Evolutionary conservation across 352 stramenopile species (phyloP).

Genomic region (Phytophthora fragariae): DNA sequence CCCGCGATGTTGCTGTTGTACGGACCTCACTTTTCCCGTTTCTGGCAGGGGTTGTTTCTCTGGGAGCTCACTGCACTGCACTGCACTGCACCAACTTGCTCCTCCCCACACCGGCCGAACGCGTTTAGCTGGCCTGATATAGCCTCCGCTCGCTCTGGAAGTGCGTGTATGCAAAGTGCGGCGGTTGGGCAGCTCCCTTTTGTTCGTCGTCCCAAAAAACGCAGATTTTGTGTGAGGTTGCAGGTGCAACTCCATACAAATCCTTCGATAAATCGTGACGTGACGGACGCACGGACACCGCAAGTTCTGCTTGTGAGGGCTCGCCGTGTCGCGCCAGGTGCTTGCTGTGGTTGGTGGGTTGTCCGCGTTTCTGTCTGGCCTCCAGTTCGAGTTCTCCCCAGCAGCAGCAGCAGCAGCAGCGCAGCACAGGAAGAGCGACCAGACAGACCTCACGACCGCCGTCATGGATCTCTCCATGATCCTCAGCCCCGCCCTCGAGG

Average conservation of each 20-base stretch:
- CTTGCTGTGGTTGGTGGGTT: constrained; percentile 46
- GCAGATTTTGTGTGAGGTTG: constrained; percentile 31
- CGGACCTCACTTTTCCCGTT: constrained; percentile 24
- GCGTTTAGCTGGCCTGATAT: background rate
- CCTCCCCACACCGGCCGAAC: background rate
- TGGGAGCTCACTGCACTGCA: constrained; percentile 1
- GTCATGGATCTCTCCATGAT: constrained; percentile 67
- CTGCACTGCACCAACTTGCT: background rate
- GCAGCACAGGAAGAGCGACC: constrained; percentile 16
- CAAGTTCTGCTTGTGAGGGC: constrained; percentile 29
- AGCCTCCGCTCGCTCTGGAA: background rate
- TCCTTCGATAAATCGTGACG: constrained; percentile 44
- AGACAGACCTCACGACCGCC: constrained; percentile 3
- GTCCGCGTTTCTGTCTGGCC: constrained; percentile 49
- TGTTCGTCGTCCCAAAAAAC: constrained; percentile 27
- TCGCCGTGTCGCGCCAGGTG: constrained; percentile 46
- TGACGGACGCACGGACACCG: constrained; percentile 50
- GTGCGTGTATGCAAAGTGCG: background rate
- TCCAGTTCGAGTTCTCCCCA: constrained; percentile 50
- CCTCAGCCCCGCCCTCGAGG: constrained; percentile 50
- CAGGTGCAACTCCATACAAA: constrained; percentile 42
- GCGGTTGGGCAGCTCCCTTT: background rate
- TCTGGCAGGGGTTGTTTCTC: constrained; percentile 12
- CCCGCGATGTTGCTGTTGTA: constrained; percentile 28
- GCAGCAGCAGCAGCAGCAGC: constrained; percentile 15